Evolutionary conservation across 2,329 filamentous ascomycete species (phyloP).

Genomic region (Colletotrichum chlorophyti): DNA sequence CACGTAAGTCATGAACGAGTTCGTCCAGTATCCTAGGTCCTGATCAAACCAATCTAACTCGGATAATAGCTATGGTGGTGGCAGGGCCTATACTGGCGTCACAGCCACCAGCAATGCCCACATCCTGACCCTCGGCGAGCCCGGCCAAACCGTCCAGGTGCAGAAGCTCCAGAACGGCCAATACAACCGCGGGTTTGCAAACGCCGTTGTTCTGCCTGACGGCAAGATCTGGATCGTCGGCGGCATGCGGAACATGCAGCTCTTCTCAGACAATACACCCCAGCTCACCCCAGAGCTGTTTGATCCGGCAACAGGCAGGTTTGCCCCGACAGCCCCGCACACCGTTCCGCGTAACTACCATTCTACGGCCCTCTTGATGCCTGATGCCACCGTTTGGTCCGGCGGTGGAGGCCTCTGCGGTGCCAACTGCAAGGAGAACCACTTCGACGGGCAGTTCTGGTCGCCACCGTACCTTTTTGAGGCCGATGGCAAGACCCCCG

Average conservation of each 20-base stretch:
- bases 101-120: constrained; percentile 51
- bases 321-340: constrained; percentile 38
- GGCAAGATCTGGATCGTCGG: constrained; percentile 54
- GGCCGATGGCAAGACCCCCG: constrained; percentile 42
- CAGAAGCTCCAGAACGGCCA: not conserved
- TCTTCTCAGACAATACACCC: constrained; percentile 51
- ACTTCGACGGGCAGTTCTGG: constrained; percentile 62
- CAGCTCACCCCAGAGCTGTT: constrained; percentile 53
- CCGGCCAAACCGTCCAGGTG: constrained; percentile 21
- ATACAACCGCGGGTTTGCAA: constrained; percentile 48
- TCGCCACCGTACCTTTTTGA: constrained; percentile 62
- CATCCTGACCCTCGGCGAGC: constrained; percentile 52
- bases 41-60: not conserved
- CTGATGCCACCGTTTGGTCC: constrained; percentile 55
- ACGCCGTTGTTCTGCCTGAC: constrained; percentile 53
- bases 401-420: constrained; percentile 61
- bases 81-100: constrained; percentile 50
- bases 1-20: constrained; percentile 32
- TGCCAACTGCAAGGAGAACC: constrained; percentile 50
- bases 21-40: not conserved
- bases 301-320: constrained; percentile 47
- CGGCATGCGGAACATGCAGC: constrained; percentile 47
- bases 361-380: constrained; percentile 52
- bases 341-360: constrained; percentile 56
- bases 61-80: constrained; percentile 48